phyloP scores from a whole-genome alignment of 164 flowering plant genomes.

The Taxillus chinensis region DNA sequence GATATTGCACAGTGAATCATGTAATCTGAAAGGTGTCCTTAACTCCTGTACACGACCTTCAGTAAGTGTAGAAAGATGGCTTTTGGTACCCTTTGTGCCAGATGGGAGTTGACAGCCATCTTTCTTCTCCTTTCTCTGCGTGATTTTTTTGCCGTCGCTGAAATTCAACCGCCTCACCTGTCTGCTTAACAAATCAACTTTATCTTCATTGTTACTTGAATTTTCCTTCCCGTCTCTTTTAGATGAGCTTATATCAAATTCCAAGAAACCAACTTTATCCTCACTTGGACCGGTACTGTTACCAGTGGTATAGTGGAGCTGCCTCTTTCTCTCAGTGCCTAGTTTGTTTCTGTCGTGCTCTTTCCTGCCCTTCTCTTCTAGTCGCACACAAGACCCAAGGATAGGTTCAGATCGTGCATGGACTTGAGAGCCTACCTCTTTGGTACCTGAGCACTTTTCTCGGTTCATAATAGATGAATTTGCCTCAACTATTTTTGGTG shows the following conservation, averaged over 20 bases:
- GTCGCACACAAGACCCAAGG: background rate
- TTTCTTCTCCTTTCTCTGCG: constrained; percentile 5
- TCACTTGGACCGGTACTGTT: background rate
- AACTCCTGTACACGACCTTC: background rate
- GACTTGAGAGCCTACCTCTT: background rate
- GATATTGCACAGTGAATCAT: background rate
- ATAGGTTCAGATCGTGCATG: background rate
- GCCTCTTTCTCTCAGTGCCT: background rate
- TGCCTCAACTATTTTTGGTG: background rate
- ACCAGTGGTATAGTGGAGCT: too few species aligned
- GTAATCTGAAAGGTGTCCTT: background rate
- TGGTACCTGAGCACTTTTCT: background rate
- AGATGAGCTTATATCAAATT: background rate
- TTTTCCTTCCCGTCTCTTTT: constrained; percentile 22
- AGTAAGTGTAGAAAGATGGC: background rate
- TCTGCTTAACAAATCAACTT: constrained; percentile 16
- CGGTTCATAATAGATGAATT: background rate
- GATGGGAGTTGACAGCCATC: background rate
- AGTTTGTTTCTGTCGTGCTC: background rate
- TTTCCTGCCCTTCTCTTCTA: background rate
- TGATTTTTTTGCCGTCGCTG: constrained; percentile 3
- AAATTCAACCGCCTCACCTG: constrained; percentile 12
- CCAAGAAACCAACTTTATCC: background rate
- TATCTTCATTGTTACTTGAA: constrained; percentile 8
- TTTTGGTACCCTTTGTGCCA: background rate